These are phyloP conservation scores for Solanum etuberosum DNA, from an alignment of 257 asterid species.

Conservation along the genomic window DNA sequence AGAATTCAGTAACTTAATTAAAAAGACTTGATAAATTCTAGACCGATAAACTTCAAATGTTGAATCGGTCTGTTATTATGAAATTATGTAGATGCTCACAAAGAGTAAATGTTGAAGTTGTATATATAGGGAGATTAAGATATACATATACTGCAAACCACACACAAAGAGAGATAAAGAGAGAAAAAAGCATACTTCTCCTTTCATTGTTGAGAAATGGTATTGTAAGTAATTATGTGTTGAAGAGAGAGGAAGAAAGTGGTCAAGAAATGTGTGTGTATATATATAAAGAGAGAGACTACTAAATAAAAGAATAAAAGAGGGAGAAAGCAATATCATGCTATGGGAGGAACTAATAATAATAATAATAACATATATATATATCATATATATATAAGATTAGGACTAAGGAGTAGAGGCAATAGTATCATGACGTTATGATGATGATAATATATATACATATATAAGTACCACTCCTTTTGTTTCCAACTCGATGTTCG, in stretches of 20 bases:
- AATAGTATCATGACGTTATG: neutral
- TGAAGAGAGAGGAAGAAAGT: neutral
- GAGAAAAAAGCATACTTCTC: slow-evolving; percentile 23
- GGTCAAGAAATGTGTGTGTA: neutral
- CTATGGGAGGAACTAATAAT: neutral
- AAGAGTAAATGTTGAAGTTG: neutral
- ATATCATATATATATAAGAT: neutral
- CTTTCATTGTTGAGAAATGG: slow-evolving; percentile 5
- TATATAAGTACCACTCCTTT: neutral
- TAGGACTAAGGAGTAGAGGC: neutral
- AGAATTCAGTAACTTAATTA: neutral
- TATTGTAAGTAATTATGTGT: neutral
- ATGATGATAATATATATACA: neutral
- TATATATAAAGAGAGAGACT: neutral
- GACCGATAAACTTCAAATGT: neutral
- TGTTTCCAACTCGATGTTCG: neutral
- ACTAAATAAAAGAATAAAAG: neutral
- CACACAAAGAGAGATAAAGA: neutral
- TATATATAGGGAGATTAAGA: neutral
- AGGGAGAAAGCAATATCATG: neutral
- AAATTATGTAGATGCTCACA: neutral
- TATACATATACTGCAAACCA: neutral
- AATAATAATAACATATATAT: neutral
- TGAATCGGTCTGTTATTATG: neutral
- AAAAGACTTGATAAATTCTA: neutral